Evolutionary conservation across 1,139 yeast species (phyloP), one percentile per base, ranked within the genome.

Genomic region (Arxiozyma slooffiae): DNA sequence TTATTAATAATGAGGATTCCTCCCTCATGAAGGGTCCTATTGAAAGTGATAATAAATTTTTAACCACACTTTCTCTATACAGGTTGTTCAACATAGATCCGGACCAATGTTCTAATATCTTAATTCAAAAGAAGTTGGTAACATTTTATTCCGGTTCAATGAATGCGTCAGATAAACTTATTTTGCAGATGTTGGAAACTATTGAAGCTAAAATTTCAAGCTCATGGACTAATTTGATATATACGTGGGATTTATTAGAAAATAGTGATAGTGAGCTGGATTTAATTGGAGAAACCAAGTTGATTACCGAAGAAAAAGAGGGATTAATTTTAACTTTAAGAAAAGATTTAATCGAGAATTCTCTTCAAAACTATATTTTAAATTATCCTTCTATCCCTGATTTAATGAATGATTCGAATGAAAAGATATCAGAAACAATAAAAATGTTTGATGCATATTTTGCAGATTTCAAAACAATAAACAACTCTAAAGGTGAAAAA

Each of bases 211-310:
- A 71, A 6, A 60, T 74, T 11, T 70, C 74, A 17, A 60, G 58
- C 3, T 70, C 79, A 8, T 86, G 95, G 95, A 71, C 82, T 16
- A 72, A 74, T 49, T 66, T 67, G 47, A 80, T 85, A 11, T 70
- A 74, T 44, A 71, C 75, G 41, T 87, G 95, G 95, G 89, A 84
- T 48, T 75, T 83, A 48, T 64, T 71, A 14, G 75, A 78, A 30
- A 73, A 71, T 22, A 57, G 71, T 44, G 64, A 67, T 9, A 69
- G 67, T 16, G 81, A 77, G 22, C 55, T 70, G 21, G 80, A 76
- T 9, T 57, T 73, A 36, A 67, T 73, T 17, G 77, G 76, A 2
- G 73, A 61, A 53, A 74, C 70, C 14, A 72, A 70, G 37, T 60
- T 85, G 26, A 70, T 85, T 47, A 67, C 70, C 20, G 71, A 72